Evolutionary conservation across 805 yeast species (phyloP).

Genomic region (Candida vartiovaarae): DNA sequence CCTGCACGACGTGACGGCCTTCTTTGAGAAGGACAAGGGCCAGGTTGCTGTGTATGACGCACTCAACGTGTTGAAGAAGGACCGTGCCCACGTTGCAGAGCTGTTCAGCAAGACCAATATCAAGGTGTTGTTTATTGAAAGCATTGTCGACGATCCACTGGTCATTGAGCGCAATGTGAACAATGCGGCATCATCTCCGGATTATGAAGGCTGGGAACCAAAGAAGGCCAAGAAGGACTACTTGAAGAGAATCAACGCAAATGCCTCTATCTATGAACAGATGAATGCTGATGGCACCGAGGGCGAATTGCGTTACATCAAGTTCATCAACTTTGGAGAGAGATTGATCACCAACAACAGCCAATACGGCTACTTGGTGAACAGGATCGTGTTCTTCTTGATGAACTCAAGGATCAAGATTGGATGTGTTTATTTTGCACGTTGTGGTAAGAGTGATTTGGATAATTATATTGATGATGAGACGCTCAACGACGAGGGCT

Average conservation of each 20-base stretch:
- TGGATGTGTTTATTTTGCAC: constrained; percentile 90
- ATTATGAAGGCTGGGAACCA: constrained; percentile 71
- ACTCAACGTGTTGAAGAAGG: constrained; percentile 70
- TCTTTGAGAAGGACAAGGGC: constrained; percentile 71
- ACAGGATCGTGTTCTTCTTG: constrained; percentile 84
- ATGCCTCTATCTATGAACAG: constrained; percentile 67
- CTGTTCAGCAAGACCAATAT: constrained; percentile 51
- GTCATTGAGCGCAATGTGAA: constrained; percentile 70
- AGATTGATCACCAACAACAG: constrained; percentile 71
- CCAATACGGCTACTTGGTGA: constrained; percentile 80
- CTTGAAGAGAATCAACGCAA: constrained; percentile 57
- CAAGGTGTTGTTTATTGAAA: constrained; percentile 82
- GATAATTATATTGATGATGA: constrained; percentile 71
- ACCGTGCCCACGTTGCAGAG: constrained; percentile 52
- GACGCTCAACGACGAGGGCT: constrained; percentile 69
- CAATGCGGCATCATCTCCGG: constrained; percentile 84
- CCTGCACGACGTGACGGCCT: constrained; percentile 58
- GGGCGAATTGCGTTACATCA: constrained; percentile 61
- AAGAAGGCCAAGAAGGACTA: constrained; percentile 73
- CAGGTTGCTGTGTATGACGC: constrained; percentile 97
- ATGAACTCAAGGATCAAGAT: constrained; percentile 84
- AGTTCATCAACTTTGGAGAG: constrained; percentile 88
- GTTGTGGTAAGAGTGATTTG: constrained; percentile 50
- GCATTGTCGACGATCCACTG: constrained; percentile 66
- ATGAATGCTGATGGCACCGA: constrained; percentile 42